Percentiles rank a stretch among this genome's conserved stretches.
These are phyloP conservation scores for Priceomyces melissophilus DNA, from an alignment of 805 yeast species.

Conservation along the genomic window DNA sequence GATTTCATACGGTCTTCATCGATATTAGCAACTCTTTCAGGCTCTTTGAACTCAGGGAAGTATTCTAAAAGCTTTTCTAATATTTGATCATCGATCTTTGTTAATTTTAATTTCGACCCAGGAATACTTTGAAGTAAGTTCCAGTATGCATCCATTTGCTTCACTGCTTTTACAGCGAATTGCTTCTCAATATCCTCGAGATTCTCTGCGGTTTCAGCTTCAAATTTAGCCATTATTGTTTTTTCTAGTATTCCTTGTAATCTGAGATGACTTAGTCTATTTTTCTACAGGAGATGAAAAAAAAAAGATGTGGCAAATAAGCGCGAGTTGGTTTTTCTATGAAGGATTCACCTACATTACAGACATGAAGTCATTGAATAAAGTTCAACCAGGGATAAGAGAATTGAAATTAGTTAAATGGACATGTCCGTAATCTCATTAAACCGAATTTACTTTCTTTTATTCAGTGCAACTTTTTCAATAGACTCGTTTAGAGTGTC, in stretches of 20 bases:
- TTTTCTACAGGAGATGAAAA: too few relatives aligned
- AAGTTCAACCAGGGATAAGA: too few relatives aligned
- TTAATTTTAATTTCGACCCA: conserved; percentile 75
- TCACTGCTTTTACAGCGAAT: conserved; percentile 96
- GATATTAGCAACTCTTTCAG: conserved; percentile 53
- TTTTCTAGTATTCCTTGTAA: conserved; percentile 1
- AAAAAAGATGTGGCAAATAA: too few relatives aligned
- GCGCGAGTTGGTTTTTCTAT: too few relatives aligned
- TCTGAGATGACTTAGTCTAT: not conserved
- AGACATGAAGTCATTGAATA: too few relatives aligned
- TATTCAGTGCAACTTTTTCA: too few relatives aligned
- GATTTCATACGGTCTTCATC: conserved; percentile 82
- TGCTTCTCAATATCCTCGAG: conserved; percentile 89
- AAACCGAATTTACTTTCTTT: too few relatives aligned
- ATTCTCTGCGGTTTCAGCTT: conserved; percentile 91
- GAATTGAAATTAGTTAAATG: too few relatives aligned
- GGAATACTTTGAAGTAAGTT: conserved; percentile 63
- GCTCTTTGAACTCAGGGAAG: conserved; percentile 85
- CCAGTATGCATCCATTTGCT: conserved; percentile 96
- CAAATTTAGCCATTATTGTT: conserved; percentile 43
- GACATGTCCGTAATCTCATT: too few relatives aligned
- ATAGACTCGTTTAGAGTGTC: too few relatives aligned
- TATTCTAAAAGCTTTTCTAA: conserved; percentile 55
- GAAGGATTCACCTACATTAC: too few relatives aligned
- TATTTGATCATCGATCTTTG: conserved; percentile 70